Evolutionary conservation across 2,329 filamentous ascomycete genomes (phyloP).

Genomic region (Alternaria conjuncta): DNA sequence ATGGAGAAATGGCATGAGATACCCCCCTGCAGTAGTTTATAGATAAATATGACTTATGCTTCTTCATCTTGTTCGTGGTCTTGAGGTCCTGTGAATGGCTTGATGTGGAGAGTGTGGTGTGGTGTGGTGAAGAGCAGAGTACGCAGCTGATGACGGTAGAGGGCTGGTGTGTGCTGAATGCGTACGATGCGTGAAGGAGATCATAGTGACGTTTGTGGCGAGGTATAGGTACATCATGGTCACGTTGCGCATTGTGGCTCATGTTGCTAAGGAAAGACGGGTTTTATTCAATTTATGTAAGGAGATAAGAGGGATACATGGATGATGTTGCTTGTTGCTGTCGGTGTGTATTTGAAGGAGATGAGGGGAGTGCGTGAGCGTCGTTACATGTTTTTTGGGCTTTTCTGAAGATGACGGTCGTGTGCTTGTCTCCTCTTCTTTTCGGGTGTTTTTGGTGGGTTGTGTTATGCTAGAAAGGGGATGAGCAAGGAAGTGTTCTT

Average conservation of each 20-base stretch:
- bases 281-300: neutral
- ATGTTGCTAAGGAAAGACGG: neutral
- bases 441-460: neutral
- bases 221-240: neutral
- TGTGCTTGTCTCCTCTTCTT: neutral
- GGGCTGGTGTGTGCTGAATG: accelerated
- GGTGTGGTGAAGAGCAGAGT: too few species aligned
- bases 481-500: neutral
- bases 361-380: neutral
- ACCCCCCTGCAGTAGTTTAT: neutral
- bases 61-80: neutral
- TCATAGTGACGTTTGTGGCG: too few species aligned
- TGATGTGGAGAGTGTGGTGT: neutral
- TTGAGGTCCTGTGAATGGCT: neutral
- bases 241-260: neutral
- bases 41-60: neutral
- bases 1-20: neutral
- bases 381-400: neutral
- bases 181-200: too few species aligned
- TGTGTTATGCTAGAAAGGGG: neutral
- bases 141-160: too few species aligned
- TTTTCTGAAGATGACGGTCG: neutral
- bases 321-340: neutral
- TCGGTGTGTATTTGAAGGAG: accelerated
- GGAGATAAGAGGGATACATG: neutral